Base-by-base conservation (phyloP, 2,329 filamentous ascomycete genomes). In the Phialophora tarda region DNA sequence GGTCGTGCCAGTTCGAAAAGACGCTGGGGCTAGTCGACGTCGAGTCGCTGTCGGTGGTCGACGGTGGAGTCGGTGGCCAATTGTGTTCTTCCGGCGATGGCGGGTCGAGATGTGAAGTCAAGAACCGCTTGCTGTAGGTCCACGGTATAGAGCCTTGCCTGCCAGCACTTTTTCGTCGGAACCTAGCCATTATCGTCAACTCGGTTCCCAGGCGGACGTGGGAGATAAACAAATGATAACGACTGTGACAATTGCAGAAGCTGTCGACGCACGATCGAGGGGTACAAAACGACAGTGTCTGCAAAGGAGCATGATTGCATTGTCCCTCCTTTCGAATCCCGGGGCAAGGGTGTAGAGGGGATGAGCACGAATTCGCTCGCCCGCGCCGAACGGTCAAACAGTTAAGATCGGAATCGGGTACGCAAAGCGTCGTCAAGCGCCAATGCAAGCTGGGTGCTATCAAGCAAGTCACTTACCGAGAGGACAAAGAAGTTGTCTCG, bases 401-500 rank as follows among this genome's bases (percentile, higher is more conserved):
- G 67, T 34, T 61, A 58, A 60, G 53, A 62, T 66, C 57, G 24
- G 38, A 69, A 69, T 67, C 58, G 53, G 53, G 28, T 26, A 60
- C 28, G 60, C 54, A 58, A 63, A 34, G 50, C 32, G 54, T n/a
- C 48, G 54, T 50, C 32, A 41, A 54, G 59, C 26, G 24, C 54
- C 56, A 28, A 53, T 34, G 14, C 57, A 67, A 44, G 54, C 47
- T 59, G 54, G 44, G 60, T 26, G 62, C 57, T 53, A 69, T 64
- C 48, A 48, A 26, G 41, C 23, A 62, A 14, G 54, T 50, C 48
- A 67, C 69, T 69, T 61, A 71, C 69, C 64, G 66, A 61, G 38
- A 64, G 63, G 59, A 71, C 66, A 69, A 69, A 71, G 66, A 62
- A 69, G n/a, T 51, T 71, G 69, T 71, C 69, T 71, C 69, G 66